Evolutionary conservation across 345 rosid genomes (phyloP).

Genomic region (Salix purpurea): DNA sequence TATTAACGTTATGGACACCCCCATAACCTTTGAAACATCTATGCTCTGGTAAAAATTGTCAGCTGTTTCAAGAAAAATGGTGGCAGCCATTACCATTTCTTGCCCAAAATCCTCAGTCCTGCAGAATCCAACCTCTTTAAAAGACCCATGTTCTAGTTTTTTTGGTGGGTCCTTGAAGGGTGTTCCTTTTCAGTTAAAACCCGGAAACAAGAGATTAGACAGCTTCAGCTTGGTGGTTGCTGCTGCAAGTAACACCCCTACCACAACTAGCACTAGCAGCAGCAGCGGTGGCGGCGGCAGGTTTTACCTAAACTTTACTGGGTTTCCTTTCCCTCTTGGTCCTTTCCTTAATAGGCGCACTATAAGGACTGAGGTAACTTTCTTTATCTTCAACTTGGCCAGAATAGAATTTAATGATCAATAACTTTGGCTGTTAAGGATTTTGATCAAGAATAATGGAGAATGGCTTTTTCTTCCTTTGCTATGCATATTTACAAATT

Average conservation of each 20-base stretch:
- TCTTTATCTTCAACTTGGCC: slow-evolving; percentile 1
- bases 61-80: slow-evolving; percentile 25
- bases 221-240: slow-evolving; percentile 40
- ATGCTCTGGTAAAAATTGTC: background rate
- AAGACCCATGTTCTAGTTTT: slow-evolving; percentile 38
- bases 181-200: slow-evolving; percentile 33
- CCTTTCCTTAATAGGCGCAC: slow-evolving; percentile 93
- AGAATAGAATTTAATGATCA: background rate
- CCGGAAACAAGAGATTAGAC: slow-evolving; percentile 33
- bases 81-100: slow-evolving; percentile 51
- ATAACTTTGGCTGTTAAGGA: background rate
- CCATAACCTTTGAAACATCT: background rate
- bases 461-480: background rate
- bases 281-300: slow-evolving; percentile 33
- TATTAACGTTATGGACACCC: background rate
- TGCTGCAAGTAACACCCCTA: slow-evolving; percentile 34
- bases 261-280: slow-evolving; percentile 23
- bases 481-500: background rate
- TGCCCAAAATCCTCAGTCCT: slow-evolving; percentile 44
- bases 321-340: slow-evolving; percentile 95
- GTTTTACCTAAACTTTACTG: slow-evolving; percentile 82
- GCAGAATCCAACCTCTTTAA: slow-evolving; percentile 34
- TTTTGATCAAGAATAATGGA: background rate
- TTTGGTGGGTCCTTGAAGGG: slow-evolving; percentile 46
- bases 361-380: slow-evolving; percentile 71